Base-by-base conservation (phyloP, 345 rosid species). In the Salix dunnii region DNA sequence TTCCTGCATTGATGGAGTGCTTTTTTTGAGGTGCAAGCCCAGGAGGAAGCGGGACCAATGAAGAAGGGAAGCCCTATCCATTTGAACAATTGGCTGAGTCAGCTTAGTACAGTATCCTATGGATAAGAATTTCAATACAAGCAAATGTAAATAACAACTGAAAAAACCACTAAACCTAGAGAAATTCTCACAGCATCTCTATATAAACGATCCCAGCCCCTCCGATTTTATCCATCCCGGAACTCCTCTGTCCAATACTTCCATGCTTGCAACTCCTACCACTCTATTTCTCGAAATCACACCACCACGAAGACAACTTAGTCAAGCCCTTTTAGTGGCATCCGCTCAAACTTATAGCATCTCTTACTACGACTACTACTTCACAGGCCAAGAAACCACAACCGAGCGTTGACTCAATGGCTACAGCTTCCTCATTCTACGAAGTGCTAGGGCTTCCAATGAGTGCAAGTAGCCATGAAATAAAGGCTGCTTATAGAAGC, bases 401-500 rank as follows among this genome's bases (percentile, higher is more conserved):
- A 10, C 28, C 2, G 28, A 5, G 63, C 28, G 25, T 58, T 58
- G 63, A 23, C 6, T n/a, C 63, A 33, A 78, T 82, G 77, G 79
- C 84, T 49, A 70, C 87, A 5, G 27, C 83, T 1, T 74, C 76
- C 3, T 88, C 90, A 13, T 63, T 87, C 20, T 88, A 91, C 60
- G 86, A 87, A 23, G 88, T 89, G 35, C 80, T 89, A 2, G 91
- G 96, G 35, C 76, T 88, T n/a, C 73, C 89, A 1, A 6, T n/a
- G 66, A 72, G 79, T 33, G 90, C 96, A 5, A 79, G 72, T 43
- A 58, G 80, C 58, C 73, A 68, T 27, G 90, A 91, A 60, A 81
- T 89, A 71, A 88, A 86, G 73, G 83, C 87, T 25, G 96, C 96
- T 0, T 89, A 88, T n/a, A 53, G 91, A 62, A 88, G 65, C 70